phyloP scores from a whole-genome alignment of 768 basidiomycete species.

The Gloeostereum incarnatum region DNA sequence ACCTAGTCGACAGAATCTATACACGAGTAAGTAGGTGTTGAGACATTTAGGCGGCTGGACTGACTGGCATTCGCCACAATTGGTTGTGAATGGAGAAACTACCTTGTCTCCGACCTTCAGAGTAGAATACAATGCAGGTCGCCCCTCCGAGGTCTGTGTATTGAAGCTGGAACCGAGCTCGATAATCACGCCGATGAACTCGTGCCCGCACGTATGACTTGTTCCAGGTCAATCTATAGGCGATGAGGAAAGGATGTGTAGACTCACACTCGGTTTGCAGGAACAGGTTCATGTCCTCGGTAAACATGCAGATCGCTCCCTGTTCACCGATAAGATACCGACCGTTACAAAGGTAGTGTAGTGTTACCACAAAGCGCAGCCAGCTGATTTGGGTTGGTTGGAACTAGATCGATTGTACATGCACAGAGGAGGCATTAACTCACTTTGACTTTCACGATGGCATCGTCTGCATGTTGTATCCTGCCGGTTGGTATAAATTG shows the following conservation, averaged over 20 bases:
- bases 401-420: background rate
- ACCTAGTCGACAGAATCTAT: conserved; percentile 63
- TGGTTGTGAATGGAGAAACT: conserved; percentile 73
- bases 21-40: background rate
- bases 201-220: conserved; percentile 66
- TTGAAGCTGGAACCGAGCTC: conserved; percentile 55
- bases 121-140: conserved; percentile 54
- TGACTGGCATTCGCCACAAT: conserved; percentile 80
- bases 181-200: conserved; percentile 67
- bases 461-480: conserved; percentile 68
- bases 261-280: conserved; percentile 44
- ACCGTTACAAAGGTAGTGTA: conserved; percentile 1
- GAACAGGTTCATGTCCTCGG: conserved; percentile 49
- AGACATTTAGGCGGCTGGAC: conserved; percentile 14
- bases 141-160: conserved; percentile 23
- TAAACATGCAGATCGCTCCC: conserved; percentile 72
- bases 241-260: background rate
- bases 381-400: conserved; percentile 38
- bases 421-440: conserved; percentile 8
- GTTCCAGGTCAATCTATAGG: conserved; percentile 1
- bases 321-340: conserved; percentile 10
- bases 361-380: conserved; percentile 53
- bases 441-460: conserved; percentile 67
- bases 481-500: conserved; percentile 20
- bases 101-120: conserved; percentile 69